These are phyloP conservation scores for Nematodospora valgi DNA, from an alignment of 805 yeast species.

Conservation along the genomic window DNA sequence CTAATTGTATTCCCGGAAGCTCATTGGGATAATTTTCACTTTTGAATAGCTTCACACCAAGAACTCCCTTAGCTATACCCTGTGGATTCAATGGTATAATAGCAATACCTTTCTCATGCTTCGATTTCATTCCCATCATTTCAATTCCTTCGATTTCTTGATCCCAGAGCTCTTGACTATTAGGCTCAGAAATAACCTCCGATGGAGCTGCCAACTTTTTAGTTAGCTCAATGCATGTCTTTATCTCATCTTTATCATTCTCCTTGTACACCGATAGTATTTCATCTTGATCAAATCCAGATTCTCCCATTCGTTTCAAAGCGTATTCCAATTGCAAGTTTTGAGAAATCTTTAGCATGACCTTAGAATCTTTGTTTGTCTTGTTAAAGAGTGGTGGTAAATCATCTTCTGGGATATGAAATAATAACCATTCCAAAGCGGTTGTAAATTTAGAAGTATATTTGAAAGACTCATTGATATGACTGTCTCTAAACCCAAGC, in stretches of 20 bases:
- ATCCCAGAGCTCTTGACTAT: slow-evolving; percentile 53
- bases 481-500: slow-evolving; percentile 68
- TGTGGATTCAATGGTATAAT: slow-evolving; percentile 16
- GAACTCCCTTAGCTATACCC: slow-evolving; percentile 14
- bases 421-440: slow-evolving; percentile 71
- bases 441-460: slow-evolving; percentile 51
- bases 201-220: slow-evolving; percentile 18
- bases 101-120: slow-evolving; percentile 31
- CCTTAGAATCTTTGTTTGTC: slow-evolving; percentile 53
- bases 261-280: slow-evolving; percentile 47
- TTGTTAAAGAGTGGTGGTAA: slow-evolving; percentile 66
- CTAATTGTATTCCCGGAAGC: slow-evolving; percentile 64
- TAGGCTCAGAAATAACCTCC: slow-evolving; percentile 10
- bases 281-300: slow-evolving; percentile 71
- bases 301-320: slow-evolving; percentile 53
- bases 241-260: slow-evolving; percentile 42
- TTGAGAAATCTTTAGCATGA: slow-evolving; percentile 54
- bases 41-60: slow-evolving; percentile 24
- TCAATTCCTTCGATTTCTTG: slow-evolving; percentile 71
- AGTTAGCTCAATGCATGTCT: slow-evolving; percentile 48
- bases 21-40: slow-evolving; percentile 54
- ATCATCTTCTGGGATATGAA: slow-evolving; percentile 94
- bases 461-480: slow-evolving; percentile 66
- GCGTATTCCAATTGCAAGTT: slow-evolving; percentile 55
- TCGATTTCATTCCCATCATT: slow-evolving; percentile 45